Evolutionary conservation across 2,329 filamentous ascomycete genomes (phyloP).

Genomic region (Trichoderma atroviride): DNA sequence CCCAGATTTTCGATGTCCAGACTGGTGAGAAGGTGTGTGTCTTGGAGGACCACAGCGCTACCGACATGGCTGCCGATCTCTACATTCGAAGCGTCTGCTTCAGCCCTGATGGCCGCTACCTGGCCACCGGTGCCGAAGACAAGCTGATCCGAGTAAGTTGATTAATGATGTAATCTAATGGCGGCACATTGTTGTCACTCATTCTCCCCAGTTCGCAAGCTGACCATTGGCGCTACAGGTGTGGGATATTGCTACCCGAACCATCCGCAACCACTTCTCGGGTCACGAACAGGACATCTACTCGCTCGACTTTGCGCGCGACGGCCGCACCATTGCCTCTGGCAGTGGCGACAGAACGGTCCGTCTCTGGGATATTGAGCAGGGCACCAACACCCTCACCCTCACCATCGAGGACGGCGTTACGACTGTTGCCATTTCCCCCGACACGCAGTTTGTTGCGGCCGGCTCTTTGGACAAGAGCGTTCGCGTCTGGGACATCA

Average conservation of each 20-base stretch:
- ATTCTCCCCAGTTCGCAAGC: background rate
- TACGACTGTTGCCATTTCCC: constrained; percentile 95
- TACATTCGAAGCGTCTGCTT: constrained; percentile 99
- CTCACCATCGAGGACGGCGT: constrained; percentile 95
- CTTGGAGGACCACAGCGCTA: constrained; percentile 81
- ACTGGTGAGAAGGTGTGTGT: constrained; percentile 86
- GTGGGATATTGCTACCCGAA: constrained; percentile 85
- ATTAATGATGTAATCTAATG: background rate
- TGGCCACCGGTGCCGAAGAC: constrained; percentile 96
- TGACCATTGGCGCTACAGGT: constrained; percentile 60
- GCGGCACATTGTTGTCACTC: background rate
- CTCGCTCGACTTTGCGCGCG: constrained; percentile 90
- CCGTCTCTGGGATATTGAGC: constrained; percentile 92
- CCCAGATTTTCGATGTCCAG: constrained; percentile 96
- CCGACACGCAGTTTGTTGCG: constrained; percentile 90
- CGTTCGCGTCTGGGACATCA: constrained; percentile 94
- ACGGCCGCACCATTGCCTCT: constrained; percentile 91
- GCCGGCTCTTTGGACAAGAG: constrained; percentile 97
- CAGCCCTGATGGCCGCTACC: constrained; percentile 90
- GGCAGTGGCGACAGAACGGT: constrained; percentile 94
- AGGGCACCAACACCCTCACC: constrained; percentile 77
- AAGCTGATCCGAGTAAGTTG: constrained; percentile 86
- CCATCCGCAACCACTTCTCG: constrained; percentile 90
- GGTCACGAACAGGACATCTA: constrained; percentile 99
- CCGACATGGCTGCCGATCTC: constrained; percentile 82